These are phyloP conservation scores for Geotrichum cucujoidarum DNA, from an alignment of 1,139 yeast species.

Conservation along the genomic window DNA sequence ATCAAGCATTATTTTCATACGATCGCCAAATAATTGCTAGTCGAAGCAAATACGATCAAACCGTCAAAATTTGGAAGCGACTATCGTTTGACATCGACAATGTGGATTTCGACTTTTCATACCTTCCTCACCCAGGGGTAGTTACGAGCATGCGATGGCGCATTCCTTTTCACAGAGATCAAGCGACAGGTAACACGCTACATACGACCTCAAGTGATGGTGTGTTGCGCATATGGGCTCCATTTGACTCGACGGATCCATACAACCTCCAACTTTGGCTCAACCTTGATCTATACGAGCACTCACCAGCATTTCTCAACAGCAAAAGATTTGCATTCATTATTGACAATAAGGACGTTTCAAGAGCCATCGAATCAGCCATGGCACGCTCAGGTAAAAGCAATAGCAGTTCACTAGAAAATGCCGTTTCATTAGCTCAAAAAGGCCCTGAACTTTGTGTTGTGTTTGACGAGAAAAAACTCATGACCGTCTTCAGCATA, in stretches of 20 bases:
- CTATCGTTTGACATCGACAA: constrained; percentile 62
- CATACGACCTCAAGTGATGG: constrained; percentile 58
- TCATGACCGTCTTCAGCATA: constrained; percentile 46
- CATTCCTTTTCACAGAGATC: constrained; percentile 26
- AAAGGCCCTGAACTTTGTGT: constrained; percentile 51
- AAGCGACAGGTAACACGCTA: constrained; percentile 41
- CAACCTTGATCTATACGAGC: constrained; percentile 41
- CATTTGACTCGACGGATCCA: constrained; percentile 44
- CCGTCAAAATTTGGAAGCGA: constrained; percentile 77
- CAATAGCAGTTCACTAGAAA: constrained; percentile 22
- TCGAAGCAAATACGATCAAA: constrained; percentile 50
- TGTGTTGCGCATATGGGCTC: constrained; percentile 65
- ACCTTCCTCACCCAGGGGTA: constrained; percentile 58
- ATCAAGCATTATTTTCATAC: constrained; percentile 51
- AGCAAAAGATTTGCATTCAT: constrained; percentile 44
- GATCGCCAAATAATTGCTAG: constrained; percentile 65
- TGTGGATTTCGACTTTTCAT: constrained; percentile 65
- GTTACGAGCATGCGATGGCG: constrained; percentile 44
- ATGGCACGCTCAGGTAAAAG: constrained; percentile 20
- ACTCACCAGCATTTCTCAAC: constrained; percentile 21
- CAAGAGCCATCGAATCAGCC: constrained; percentile 39
- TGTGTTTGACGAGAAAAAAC: constrained; percentile 45
- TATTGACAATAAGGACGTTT: constrained; percentile 54
- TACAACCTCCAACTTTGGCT: constrained; percentile 57
- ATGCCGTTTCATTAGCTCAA: constrained; percentile 20